Percentiles rank a stretch among this genome's conserved stretches.
Conservation (phyloP, 2,329 filamentous ascomycete species). For the Ceratocystis cubensis region DNA sequence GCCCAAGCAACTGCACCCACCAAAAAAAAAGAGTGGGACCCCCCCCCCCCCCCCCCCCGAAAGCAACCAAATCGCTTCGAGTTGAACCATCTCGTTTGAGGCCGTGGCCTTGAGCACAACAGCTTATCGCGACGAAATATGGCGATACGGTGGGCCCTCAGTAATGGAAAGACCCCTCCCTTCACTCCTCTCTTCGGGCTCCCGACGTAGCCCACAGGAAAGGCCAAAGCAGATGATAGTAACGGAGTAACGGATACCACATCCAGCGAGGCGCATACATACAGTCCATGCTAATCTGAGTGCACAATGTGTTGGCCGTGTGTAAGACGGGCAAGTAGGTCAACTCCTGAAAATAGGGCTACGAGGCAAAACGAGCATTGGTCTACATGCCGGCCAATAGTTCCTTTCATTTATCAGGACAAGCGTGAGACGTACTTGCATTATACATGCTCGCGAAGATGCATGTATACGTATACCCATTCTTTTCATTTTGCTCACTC, state of each 20-base stretch:
- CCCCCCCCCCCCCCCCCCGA: not conserved
- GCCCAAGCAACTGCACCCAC: too few relatives aligned
- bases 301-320: not conserved
- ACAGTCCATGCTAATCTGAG: not conserved
- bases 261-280: not conserved
- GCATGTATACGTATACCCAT: not conserved
- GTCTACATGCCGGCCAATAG: too few relatives aligned
- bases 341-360: conserved; percentile 3
- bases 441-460: not conserved
- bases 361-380: not conserved
- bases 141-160: not conserved
- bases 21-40: too few relatives aligned
- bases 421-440: too few relatives aligned
- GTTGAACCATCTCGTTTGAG: not conserved
- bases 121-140: not conserved
- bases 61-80: not conserved
- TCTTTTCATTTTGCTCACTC: not conserved
- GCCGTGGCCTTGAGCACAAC: not conserved
- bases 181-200: not conserved
- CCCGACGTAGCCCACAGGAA: too few relatives aligned
- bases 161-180: not conserved
- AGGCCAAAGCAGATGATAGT: too few relatives aligned
- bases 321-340: not conserved
- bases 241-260: not conserved
- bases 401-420: too few relatives aligned